These are phyloP conservation scores for Pseudogymnoascus pannorum DNA, from an alignment of 2,329 filamentous ascomycete genomes.

Conservation along the genomic window DNA sequence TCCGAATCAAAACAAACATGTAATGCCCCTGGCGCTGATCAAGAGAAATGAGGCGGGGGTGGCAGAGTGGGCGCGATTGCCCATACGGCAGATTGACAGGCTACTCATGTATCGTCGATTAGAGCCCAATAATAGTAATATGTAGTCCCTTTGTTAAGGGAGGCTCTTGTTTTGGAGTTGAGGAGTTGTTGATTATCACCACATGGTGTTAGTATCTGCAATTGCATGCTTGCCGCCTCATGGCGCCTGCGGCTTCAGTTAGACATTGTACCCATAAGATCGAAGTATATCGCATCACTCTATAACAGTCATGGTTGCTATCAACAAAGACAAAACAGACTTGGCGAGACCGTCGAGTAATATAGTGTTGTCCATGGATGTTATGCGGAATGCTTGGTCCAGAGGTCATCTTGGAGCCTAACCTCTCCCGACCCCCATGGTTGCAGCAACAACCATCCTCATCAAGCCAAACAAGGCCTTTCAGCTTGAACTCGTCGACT, in stretches of 20 bases:
- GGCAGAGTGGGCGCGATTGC: background rate
- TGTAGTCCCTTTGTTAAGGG: background rate
- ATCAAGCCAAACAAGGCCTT: background rate
- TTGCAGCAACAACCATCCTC: background rate
- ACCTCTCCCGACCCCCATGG: background rate
- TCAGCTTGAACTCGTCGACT: conserved; percentile 9
- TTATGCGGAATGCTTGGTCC: background rate
- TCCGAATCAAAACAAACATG: conserved; percentile 4
- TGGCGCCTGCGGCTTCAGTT: background rate
- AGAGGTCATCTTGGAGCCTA: background rate
- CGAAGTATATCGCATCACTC: too few relatives aligned
- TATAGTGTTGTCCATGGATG: conserved; percentile 1
- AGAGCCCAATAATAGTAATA: background rate
- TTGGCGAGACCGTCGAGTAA: background rate
- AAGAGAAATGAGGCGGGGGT: background rate
- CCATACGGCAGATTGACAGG: conserved; percentile 4
- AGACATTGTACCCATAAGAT: background rate
- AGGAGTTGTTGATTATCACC: background rate
- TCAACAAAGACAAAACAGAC: background rate
- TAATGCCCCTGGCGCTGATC: conserved; percentile 1
- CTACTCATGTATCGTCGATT: background rate
- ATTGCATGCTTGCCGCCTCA: background rate
- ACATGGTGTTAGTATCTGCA: background rate
- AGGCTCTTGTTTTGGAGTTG: background rate
- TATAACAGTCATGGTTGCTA: background rate